Percentiles rank a stretch among this genome's conserved stretches.
These are phyloP conservation scores for Phaeosphaeria sp. DNA, from an alignment of 2,329 filamentous ascomycete genomes.

Conservation along the genomic window DNA sequence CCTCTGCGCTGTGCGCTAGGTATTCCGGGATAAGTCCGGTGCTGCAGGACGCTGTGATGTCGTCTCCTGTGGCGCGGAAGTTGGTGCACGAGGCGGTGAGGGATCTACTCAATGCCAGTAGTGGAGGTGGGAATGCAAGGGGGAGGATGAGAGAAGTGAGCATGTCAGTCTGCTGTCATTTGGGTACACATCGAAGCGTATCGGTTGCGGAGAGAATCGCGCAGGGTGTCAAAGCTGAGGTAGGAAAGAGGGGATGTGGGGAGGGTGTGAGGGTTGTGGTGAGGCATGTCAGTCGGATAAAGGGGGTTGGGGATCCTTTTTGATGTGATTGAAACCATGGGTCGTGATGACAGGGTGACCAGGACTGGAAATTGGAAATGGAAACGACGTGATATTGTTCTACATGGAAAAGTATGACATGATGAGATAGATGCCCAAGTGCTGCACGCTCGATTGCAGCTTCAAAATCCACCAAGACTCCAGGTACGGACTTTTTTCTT, in stretches of 20 bases:
- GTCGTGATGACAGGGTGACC: no score
- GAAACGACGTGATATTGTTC: conserved; percentile 12
- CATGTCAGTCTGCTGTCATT: conserved; percentile 32
- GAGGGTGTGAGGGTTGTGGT: conserved; percentile 30
- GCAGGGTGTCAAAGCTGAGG: conserved; percentile 22
- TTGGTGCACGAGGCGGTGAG: conserved; percentile 18
- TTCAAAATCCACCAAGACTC: neutral
- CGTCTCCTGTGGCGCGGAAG: conserved; percentile 17
- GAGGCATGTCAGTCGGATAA: conserved; percentile 37
- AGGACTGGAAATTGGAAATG: no score
- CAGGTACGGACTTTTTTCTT: conserved; percentile 5
- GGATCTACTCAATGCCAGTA: conserved; percentile 15
- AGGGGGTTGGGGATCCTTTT: conserved; percentile 26
- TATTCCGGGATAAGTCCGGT: conserved; percentile 31
- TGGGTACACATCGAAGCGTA: conserved; percentile 43
- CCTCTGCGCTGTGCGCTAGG: conserved; percentile 12
- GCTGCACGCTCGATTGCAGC: neutral
- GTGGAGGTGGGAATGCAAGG: neutral
- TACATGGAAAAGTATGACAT: neutral
- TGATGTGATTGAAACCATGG: conserved; percentile 10
- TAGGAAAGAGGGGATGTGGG: conserved; percentile 11
- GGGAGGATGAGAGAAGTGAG: conserved; percentile 8
- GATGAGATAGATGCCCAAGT: neutral
- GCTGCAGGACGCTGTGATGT: conserved; percentile 31
- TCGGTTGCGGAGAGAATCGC: conserved; percentile 37